Evolutionary conservation across 495 filamentous ascomycete species (phyloP), one percentile per base, ranked within the genome.

Genomic region (Choiromyces venosus): DNA sequence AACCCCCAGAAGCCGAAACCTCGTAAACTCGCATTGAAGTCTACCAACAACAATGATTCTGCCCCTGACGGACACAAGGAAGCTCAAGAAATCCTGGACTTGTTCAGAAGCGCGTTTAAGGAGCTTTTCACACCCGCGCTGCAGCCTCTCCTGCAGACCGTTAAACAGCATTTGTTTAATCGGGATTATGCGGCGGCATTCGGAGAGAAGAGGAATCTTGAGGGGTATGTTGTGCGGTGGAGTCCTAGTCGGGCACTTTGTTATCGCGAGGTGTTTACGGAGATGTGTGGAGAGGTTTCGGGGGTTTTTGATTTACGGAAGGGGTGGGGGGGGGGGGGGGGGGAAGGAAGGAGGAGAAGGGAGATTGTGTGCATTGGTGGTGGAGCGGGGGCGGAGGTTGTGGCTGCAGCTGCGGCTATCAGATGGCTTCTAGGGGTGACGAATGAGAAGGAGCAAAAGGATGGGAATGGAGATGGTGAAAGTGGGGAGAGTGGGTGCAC

Each of bases 171-270:
- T 71, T 85, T 98, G 1, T 97, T 90, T 80, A 89, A 92, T 75
- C 87, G 95, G 33, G 91, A 97, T 79, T 98, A 97, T 82, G 84
- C 86, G 38, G 83, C 83, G 8, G 94, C 94, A 0, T 99, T 99
- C 82, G 91, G 89, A 0, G 81, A 82, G 39, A 84, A 88, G 46
- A 88, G 89, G 65, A 84, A 89, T 52, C 84, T 96, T 29, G 85
- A 89, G 56, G 93, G 91, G 7, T 99, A 99, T 84, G 91, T 92
- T 6, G 86, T 91, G 73, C 85, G 95, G 70, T 99, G 92, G 92
- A 96, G 92, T 81, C 90, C 94, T 16, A 87, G 89, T 42, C 83
- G 95, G 56, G 91, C 92, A 4, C 83, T 97, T 37, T 92, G 90
- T 73, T 99, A 97, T 83, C 82, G 87, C 40, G 84, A 87, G 9